Conservation (phyloP, 441 rosid species). For the Jatropha multifida region DNA sequence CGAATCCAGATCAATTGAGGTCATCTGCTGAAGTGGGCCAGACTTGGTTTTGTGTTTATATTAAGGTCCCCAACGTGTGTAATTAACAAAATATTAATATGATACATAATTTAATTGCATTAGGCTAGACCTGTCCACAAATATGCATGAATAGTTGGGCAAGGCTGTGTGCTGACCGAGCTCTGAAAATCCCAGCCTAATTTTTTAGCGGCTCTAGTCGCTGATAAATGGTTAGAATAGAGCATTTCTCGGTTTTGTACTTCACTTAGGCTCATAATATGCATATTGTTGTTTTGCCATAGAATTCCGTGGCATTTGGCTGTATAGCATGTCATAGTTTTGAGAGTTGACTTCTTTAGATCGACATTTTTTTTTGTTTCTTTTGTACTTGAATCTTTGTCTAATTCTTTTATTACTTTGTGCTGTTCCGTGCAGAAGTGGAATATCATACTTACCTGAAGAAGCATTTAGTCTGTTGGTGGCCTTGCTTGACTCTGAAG, state of each 20-base stretch:
- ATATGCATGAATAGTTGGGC: background rate
- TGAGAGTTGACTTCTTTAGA: background rate
- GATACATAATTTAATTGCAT: no score
- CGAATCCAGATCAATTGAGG: no score
- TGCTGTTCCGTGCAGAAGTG: conserved; percentile 44
- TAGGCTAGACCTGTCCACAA: background rate
- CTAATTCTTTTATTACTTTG: conserved; percentile 10
- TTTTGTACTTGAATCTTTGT: background rate
- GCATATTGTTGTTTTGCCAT: background rate
- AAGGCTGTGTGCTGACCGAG: background rate
- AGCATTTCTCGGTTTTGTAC: background rate
- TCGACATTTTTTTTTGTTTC: background rate
- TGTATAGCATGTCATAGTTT: background rate
- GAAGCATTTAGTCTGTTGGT: conserved; percentile 46
- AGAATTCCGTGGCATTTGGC: background rate
- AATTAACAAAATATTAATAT: background rate
- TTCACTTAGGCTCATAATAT: background rate
- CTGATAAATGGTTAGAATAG: background rate
- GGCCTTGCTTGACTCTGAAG: conserved; percentile 54
- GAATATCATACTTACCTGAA: conserved; percentile 39
- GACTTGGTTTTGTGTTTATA: no score
- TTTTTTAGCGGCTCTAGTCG: background rate
- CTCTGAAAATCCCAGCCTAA: background rate
- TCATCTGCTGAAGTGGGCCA: no score
- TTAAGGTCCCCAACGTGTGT: background rate